Conservation (phyloP, 2,329 filamentous ascomycete species). For the Immersiporthe knoxdaviesiana region DNA sequence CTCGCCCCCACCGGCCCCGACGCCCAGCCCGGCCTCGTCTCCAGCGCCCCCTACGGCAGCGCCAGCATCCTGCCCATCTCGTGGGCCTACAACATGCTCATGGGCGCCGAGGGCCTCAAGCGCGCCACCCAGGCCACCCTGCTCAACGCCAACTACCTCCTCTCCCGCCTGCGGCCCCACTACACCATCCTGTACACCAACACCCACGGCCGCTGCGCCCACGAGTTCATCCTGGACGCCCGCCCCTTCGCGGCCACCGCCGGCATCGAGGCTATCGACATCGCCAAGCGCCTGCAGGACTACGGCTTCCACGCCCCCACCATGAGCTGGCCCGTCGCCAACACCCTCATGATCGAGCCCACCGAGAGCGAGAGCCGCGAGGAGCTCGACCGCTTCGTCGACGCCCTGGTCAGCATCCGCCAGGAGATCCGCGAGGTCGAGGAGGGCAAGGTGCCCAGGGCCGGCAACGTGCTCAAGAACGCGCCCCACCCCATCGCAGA, state of each 20-base stretch:
- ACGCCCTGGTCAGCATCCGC: slow-evolving; percentile 85
- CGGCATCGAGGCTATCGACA: slow-evolving; percentile 88
- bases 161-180: slow-evolving; percentile 81
- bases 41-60: slow-evolving; percentile 83
- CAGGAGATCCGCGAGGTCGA: slow-evolving; percentile 84
- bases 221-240: slow-evolving; percentile 95
- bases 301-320: slow-evolving; percentile 97
- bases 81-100: slow-evolving; percentile 94
- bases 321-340: slow-evolving; percentile 94
- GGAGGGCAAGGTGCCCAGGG: slow-evolving; percentile 72
- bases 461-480: slow-evolving; percentile 86
- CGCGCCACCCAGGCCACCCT: slow-evolving; percentile 90
- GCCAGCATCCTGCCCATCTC: slow-evolving; percentile 92
- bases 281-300: slow-evolving; percentile 95
- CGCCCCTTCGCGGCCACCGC: slow-evolving; percentile 82
- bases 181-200: slow-evolving; percentile 96
- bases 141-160: slow-evolving; percentile 97
- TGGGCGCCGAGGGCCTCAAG: slow-evolving; percentile 81
- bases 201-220: slow-evolving; percentile 81
- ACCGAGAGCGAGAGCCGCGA: slow-evolving; percentile 92
- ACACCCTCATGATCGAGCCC: slow-evolving; percentile 97
- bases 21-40: slow-evolving; percentile 69
- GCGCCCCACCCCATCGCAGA: slow-evolving; percentile 85
- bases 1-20: slow-evolving; percentile 60
- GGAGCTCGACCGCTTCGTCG: slow-evolving; percentile 91